phyloP scores from a whole-genome alignment of 257 asterid species.

The Fraxinus quadrangulata region DNA sequence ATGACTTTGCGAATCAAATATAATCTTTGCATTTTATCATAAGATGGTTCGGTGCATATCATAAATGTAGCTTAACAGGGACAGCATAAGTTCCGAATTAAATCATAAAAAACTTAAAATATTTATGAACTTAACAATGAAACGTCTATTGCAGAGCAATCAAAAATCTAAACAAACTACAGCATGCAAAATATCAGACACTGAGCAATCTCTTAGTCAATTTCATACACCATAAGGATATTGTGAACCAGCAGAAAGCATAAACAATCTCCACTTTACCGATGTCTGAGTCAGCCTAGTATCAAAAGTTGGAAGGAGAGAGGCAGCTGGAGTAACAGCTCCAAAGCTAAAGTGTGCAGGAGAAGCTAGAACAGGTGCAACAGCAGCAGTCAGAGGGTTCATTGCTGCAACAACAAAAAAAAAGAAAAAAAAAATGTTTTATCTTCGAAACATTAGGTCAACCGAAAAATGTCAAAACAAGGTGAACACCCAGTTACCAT shows the following conservation, averaged over 20 bases:
- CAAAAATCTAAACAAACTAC: conserved; percentile 11
- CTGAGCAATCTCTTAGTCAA: neutral
- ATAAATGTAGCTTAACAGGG: neutral
- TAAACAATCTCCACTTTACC: conserved; percentile 43
- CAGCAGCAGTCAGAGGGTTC: conserved; percentile 55
- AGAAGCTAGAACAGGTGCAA: conserved; percentile 60
- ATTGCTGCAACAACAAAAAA: conserved; percentile 33
- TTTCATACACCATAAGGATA: conserved; percentile 22
- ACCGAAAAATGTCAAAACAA: conserved; percentile 11
- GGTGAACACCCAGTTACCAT: conserved; percentile 43
- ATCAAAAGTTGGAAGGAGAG: conserved; percentile 70
- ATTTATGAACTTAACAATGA: conserved; percentile 10
- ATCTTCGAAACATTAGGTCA: conserved; percentile 14
- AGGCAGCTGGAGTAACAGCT: conserved; percentile 61
- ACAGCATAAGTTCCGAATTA: neutral
- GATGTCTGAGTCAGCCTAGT: conserved; percentile 67
- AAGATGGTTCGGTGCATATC: neutral
- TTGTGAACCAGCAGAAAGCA: conserved; percentile 14
- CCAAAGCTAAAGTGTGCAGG: conserved; percentile 73
- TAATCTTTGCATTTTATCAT: conserved; percentile 2
- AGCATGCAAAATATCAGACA: conserved; percentile 19
- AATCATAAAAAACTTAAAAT: neutral
- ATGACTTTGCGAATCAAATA: conserved; percentile 25
- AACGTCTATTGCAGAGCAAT: neutral
- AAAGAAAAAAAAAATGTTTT: conserved; percentile 2